Conservation (phyloP, 768 basidiomycete species). For the Rhodocollybia butyracea region DNA sequence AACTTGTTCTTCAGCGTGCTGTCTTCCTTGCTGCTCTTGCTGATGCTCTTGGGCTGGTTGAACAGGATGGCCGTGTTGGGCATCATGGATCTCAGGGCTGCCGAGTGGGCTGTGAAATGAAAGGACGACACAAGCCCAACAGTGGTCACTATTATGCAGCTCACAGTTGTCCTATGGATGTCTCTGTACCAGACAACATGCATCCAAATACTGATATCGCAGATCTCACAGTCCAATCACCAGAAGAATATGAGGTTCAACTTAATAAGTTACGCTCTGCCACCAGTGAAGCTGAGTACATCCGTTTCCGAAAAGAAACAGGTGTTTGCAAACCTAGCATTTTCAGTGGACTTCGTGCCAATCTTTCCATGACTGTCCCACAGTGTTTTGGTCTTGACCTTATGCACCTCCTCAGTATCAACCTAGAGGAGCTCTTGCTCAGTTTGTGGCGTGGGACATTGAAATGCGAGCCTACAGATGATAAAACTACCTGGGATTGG, state of each 20-base stretch:
- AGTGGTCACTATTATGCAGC: slow-evolving; percentile 7
- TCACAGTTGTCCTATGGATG: slow-evolving; percentile 4
- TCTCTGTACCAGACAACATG: neutral
- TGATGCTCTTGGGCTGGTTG: slow-evolving; percentile 12
- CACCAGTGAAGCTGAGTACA: slow-evolving; percentile 21
- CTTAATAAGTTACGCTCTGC: slow-evolving; percentile 17
- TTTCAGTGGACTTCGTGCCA: slow-evolving; percentile 26
- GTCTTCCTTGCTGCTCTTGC: slow-evolving; percentile 13
- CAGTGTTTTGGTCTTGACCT: slow-evolving; percentile 33
- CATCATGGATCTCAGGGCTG: slow-evolving; percentile 26
- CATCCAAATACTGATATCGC: neutral
- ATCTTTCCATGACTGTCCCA: slow-evolving; percentile 25
- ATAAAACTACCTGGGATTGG: slow-evolving; percentile 17
- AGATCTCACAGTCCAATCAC: neutral
- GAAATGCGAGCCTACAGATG: slow-evolving; percentile 14
- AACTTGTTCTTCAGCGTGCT: neutral
- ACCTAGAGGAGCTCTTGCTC: slow-evolving; percentile 21
- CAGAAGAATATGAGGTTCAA: slow-evolving; percentile 14
- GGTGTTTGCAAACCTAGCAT: slow-evolving; percentile 34
- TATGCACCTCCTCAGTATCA: slow-evolving; percentile 35
- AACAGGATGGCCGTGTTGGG: slow-evolving; percentile 26
- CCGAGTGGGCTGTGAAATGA: slow-evolving; percentile 22
- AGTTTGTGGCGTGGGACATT: slow-evolving; percentile 21
- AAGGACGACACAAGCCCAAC: slow-evolving; percentile 21
- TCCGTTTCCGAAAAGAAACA: slow-evolving; percentile 23